Percentiles rank a stretch among this genome's conserved stretches.
Conservation (phyloP, 371 early-diverging fungal species). For the Mucor racemosus region DNA sequence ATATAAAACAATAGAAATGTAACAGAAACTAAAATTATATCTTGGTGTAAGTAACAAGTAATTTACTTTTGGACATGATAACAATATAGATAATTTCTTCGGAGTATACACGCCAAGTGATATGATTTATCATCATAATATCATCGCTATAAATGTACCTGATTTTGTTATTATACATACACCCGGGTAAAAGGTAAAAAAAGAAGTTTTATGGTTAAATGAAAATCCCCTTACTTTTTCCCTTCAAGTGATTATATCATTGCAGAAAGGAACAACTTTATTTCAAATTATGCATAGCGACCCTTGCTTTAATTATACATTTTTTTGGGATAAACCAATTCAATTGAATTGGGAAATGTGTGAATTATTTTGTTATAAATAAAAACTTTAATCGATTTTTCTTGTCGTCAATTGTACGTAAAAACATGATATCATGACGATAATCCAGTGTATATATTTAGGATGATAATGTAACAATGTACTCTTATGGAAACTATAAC, state of each 20-base stretch:
- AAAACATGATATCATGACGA: slow-evolving; percentile 13
- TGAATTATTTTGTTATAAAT: not conserved
- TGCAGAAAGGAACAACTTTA: not conserved
- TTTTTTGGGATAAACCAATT: not conserved
- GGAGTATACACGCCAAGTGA: not conserved
- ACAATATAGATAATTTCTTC: not conserved
- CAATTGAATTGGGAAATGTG: not conserved
- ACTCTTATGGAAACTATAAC: not conserved
- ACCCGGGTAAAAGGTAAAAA: slow-evolving; percentile 1
- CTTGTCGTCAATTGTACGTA: slow-evolving; percentile 7
- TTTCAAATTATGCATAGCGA: slow-evolving; percentile 1
- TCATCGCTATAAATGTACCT: not conserved
- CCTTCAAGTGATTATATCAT: not conserved
- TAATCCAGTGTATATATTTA: not conserved
- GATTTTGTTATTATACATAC: not conserved
- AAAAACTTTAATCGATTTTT: not conserved
- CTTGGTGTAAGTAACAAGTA: not conserved
- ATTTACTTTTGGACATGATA: not conserved
- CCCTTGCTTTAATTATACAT: not conserved
- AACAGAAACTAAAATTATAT: not conserved
- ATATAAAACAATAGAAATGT: not conserved
- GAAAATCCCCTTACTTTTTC: not conserved
- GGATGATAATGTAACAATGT: not conserved
- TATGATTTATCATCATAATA: slow-evolving; percentile 2
- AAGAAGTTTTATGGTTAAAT: not conserved